Percentiles rank a stretch among this genome's conserved stretches.
Evolutionary conservation across 2,329 filamentous ascomycete species (phyloP).

Genomic region (Acrodontium crateriforme): DNA sequence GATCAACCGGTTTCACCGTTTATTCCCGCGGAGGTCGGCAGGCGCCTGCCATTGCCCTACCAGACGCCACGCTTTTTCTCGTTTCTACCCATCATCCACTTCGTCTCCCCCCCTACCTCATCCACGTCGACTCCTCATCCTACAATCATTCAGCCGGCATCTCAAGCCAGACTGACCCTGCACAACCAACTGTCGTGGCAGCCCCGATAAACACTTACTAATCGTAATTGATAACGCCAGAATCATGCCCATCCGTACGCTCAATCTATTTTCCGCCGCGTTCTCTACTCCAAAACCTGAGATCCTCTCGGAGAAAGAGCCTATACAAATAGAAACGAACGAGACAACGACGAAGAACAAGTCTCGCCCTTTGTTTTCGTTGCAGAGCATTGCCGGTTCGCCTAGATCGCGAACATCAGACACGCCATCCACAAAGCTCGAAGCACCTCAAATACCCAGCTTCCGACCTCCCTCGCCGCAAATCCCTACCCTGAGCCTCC

Average conservation of each 20-base stretch:
- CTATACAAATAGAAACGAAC: slow-evolving; percentile 17
- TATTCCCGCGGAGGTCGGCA: too few relatives aligned
- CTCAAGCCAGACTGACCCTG: too few relatives aligned
- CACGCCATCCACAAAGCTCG: slow-evolving; percentile 10
- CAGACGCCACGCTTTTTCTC: too few relatives aligned
- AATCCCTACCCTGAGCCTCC: slow-evolving; percentile 64
- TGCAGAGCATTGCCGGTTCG: slow-evolving; percentile 17
- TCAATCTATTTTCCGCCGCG: slow-evolving; percentile 42
- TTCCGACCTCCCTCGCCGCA: slow-evolving; percentile 50
- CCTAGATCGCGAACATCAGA: slow-evolving; percentile 14
- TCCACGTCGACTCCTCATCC: too few relatives aligned
- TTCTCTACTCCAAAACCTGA: slow-evolving; percentile 33
- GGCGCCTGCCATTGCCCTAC: too few relatives aligned
- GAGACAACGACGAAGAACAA: slow-evolving; percentile 11
- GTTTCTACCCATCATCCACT: too few relatives aligned
- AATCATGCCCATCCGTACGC: slow-evolving; percentile 50
- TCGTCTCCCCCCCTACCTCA: too few relatives aligned
- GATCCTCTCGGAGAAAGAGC: slow-evolving; percentile 38
- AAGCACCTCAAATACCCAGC: slow-evolving; percentile 35
- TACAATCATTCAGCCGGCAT: too few relatives aligned
- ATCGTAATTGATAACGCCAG: slow-evolving; percentile 17
- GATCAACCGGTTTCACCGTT: too few relatives aligned
- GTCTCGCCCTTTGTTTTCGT: slow-evolving; percentile 15
- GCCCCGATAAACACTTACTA: slow-evolving; percentile 13
- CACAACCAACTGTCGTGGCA: too few relatives aligned